Evolutionary conservation across 2,329 filamentous ascomycete genomes (phyloP).

Genomic region (Trichoderma citrinoviride): DNA sequence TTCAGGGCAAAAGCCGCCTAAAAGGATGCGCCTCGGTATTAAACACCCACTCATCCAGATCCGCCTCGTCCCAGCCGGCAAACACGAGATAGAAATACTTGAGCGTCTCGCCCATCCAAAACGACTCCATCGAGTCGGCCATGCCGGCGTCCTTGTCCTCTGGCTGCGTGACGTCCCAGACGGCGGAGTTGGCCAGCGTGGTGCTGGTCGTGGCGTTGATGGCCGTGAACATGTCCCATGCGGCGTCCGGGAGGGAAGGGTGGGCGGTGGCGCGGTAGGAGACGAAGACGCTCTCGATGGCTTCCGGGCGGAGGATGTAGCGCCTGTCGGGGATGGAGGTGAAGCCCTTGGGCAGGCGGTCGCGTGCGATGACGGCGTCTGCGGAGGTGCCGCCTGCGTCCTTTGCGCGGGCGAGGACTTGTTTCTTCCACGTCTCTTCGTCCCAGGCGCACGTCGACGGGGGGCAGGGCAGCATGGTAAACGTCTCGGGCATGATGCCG

Average conservation of each 20-base stretch:
- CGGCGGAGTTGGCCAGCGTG: conserved; percentile 48
- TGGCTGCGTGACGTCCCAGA: conserved; percentile 39
- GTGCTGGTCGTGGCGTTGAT: conserved; percentile 48
- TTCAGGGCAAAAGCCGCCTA: conserved; percentile 46
- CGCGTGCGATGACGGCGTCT: conserved; percentile 31
- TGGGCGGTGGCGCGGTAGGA: conserved; percentile 53
- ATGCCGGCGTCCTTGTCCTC: conserved; percentile 33
- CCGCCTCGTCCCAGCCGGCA: conserved; percentile 59
- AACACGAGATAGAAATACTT: conserved; percentile 77
- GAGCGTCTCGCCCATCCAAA: conserved; percentile 71
- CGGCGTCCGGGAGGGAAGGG: conserved; percentile 45
- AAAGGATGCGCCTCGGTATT: conserved; percentile 55
- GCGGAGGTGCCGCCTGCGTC: conserved; percentile 23
- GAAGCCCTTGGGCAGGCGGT: conserved; percentile 56
- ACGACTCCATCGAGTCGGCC: conserved; percentile 64
- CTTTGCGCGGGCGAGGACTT: conserved; percentile 28
- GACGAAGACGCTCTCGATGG: conserved; percentile 54
- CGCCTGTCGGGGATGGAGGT: conserved; percentile 52
- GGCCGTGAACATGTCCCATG: conserved; percentile 54
- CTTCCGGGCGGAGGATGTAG: conserved; percentile 53
- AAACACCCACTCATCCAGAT: conserved; percentile 66
- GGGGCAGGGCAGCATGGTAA: conserved; percentile 43
- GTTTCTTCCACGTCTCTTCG: conserved; percentile 37
- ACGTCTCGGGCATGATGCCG: conserved; percentile 56
- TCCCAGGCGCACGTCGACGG: conserved; percentile 36